These are phyloP conservation scores for Cenchrus fungigraminus DNA, from an alignment of 176 grass and related monocot species.

Conservation along the genomic window DNA sequence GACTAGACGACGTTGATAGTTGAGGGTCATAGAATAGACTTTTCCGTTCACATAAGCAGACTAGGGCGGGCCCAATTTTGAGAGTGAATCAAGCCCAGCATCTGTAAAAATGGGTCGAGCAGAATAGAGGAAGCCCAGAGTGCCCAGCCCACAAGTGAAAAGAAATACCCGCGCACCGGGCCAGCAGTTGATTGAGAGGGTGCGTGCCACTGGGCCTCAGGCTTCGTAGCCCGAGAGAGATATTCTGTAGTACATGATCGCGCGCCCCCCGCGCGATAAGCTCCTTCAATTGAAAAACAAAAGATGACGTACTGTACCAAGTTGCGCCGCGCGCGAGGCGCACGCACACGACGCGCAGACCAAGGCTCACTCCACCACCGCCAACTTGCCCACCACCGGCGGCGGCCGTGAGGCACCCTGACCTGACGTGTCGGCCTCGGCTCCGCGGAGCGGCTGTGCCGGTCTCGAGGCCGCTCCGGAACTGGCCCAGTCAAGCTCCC, in stretches of 20 bases:
- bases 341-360: neutral
- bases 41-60: too few relatives aligned
- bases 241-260: too few relatives aligned
- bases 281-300: neutral
- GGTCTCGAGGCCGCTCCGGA: conserved; percentile 21
- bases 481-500: neutral
- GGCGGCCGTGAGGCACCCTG: neutral
- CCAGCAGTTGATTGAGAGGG: too few relatives aligned
- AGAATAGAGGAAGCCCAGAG: neutral
- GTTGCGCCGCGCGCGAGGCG: neutral
- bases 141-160: neutral
- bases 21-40: too few relatives aligned
- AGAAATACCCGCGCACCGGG: too few relatives aligned
- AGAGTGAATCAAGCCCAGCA: neutral
- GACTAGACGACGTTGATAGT: too few relatives aligned
- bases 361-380: neutral
- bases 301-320: neutral
- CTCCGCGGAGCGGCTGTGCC: neutral
- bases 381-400: neutral
- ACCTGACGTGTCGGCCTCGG: conserved; percentile 9
- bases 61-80: neutral
- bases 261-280: too few relatives aligned
- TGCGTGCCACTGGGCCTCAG: neutral
- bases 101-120: neutral
- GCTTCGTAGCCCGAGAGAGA: neutral